phyloP scores from a whole-genome alignment of 495 filamentous ascomycete genomes.

The Cairneyella variabilis region DNA sequence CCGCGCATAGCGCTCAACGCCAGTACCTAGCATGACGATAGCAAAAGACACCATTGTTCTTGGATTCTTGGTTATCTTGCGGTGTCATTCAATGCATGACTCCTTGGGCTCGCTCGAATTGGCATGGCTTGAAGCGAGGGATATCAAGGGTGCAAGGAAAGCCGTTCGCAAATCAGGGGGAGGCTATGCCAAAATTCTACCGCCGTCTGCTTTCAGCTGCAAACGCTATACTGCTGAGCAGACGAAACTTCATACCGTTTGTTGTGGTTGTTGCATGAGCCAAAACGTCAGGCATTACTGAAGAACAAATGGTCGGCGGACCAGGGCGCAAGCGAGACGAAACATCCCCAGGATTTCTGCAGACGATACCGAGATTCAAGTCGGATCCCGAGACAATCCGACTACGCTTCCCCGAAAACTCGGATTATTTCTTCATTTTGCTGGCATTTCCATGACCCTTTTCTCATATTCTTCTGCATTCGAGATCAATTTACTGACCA shows the following conservation, averaged over 20 bases:
- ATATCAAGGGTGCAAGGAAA: too few species aligned
- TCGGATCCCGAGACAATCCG: neutral
- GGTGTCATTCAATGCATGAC: constrained; percentile 29
- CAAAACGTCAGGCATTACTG: too few species aligned
- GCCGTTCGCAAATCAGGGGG: too few species aligned
- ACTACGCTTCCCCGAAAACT: neutral
- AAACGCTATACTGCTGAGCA: too few species aligned
- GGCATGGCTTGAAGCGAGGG: constrained; percentile 7
- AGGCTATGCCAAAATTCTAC: neutral
- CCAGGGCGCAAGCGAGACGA: neutral
- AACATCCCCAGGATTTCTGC: neutral
- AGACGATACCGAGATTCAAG: neutral
- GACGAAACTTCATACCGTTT: too few species aligned
- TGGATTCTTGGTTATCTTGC: constrained; percentile 25
- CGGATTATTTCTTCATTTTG: neutral
- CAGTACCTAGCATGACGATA: constrained; percentile 55
- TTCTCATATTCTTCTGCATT: too few species aligned
- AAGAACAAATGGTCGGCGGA: too few species aligned
- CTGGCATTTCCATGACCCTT: too few species aligned
- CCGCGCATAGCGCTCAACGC: constrained; percentile 26
- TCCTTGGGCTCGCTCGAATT: constrained; percentile 18
- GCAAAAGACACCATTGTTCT: constrained; percentile 49
- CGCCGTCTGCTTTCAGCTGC: neutral
- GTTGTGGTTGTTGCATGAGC: too few species aligned
- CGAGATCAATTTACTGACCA: too few species aligned